Conservation (phyloP, 495 filamentous ascomycete genomes). For the Tetracladium marchalianum region DNA sequence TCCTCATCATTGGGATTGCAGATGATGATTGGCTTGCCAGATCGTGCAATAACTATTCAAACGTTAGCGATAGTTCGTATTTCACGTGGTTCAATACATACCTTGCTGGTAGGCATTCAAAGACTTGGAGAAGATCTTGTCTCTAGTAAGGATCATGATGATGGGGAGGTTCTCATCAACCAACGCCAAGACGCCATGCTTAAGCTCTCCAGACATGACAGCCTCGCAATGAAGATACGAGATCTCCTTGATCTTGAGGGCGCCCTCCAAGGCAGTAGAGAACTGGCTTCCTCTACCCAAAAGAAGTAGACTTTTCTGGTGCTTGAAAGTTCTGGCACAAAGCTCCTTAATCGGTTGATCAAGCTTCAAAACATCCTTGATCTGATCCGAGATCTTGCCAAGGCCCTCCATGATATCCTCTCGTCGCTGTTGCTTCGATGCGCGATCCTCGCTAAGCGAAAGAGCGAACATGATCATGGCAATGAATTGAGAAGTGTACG, state of each 20-base stretch:
- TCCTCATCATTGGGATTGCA: slow-evolving; percentile 88
- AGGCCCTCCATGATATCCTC: slow-evolving; percentile 97
- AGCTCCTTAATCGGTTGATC: slow-evolving; percentile 90
- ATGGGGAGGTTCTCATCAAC: slow-evolving; percentile 98
- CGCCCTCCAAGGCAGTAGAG: slow-evolving; percentile 95
- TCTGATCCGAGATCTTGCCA: slow-evolving; percentile 75
- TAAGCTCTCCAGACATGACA: slow-evolving; percentile 98
- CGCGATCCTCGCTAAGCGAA: slow-evolving; percentile 89
- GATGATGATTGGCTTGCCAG: slow-evolving; percentile 93
- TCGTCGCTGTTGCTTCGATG: slow-evolving; percentile 84
- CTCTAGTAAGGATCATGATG: slow-evolving; percentile 97
- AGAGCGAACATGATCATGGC: slow-evolving; percentile 99
- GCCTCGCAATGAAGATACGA: slow-evolving; percentile 99
- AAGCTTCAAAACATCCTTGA: slow-evolving; percentile 79
- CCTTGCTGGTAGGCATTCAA: slow-evolving; percentile 96
- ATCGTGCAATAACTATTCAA: slow-evolving; percentile 68
- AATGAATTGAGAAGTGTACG: slow-evolving; percentile 97
- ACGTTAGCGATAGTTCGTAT: slow-evolving; percentile 22
- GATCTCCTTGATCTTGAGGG: slow-evolving; percentile 99
- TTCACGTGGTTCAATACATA: slow-evolving; percentile 28
- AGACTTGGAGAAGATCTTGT: slow-evolving; percentile 92
- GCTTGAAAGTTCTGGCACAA: slow-evolving; percentile 81
- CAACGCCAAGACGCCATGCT: slow-evolving; percentile 93
- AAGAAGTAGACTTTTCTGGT: slow-evolving; percentile 92
- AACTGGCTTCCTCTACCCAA: slow-evolving; percentile 92